Evolutionary conservation across 1,284 basidiomycete genomes (phyloP).

Genomic region (Vanrija humicola): DNA sequence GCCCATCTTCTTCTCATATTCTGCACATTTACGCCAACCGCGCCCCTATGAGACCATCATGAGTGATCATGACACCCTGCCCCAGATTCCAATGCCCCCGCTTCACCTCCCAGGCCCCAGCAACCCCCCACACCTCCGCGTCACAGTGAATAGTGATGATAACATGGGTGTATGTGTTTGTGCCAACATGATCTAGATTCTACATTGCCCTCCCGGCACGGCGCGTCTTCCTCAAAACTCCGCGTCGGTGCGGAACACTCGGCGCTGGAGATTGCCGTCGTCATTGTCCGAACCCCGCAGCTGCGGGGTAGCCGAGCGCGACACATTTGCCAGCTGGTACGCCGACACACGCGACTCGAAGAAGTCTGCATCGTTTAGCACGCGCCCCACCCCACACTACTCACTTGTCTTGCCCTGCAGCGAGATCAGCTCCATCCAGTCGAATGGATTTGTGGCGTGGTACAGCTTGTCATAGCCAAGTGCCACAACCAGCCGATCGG

Average conservation of each 20-base stretch:
- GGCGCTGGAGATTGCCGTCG: conserved; percentile 9
- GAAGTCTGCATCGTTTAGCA: conserved; percentile 29
- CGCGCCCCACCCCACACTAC: conserved; percentile 1
- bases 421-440: conserved; percentile 90
- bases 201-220: no score
- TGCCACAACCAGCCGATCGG: conserved; percentile 76
- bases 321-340: conserved; percentile 43
- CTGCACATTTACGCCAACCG: no score
- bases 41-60: no score
- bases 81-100: no score
- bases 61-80: no score
- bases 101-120: no score
- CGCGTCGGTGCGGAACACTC: conserved; percentile 27
- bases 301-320: conserved; percentile 31
- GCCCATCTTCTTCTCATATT: no score
- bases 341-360: conserved; percentile 47
- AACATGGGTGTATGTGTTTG: not conserved
- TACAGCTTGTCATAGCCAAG: conserved; percentile 79
- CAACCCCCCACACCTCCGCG: no score
- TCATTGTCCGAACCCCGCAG: conserved; percentile 6
- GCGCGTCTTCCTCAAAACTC: conserved; percentile 26
- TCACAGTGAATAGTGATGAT: not conserved
- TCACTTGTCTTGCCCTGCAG: conserved; percentile 57
- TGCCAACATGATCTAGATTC: not conserved
- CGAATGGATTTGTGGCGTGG: conserved; percentile 64